Conservation (phyloP, 805 yeast genomes). For the Spathaspora sp. region DNA sequence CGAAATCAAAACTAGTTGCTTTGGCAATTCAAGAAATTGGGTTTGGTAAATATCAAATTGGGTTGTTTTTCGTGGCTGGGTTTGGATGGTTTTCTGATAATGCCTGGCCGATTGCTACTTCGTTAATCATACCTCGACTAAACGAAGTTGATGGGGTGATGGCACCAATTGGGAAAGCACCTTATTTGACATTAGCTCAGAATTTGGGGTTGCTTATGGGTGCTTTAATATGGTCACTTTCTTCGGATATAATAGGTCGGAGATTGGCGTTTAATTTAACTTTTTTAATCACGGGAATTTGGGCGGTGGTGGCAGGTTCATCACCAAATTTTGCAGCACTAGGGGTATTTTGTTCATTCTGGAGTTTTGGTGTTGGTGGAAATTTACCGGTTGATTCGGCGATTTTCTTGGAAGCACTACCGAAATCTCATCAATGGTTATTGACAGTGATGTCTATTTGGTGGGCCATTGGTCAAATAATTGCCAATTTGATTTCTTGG, state of each 20-base stretch:
- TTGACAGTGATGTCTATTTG: slow-evolving; percentile 42
- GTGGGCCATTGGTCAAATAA: slow-evolving; percentile 65
- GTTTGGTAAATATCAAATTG: slow-evolving; percentile 44
- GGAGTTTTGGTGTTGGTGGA: slow-evolving; percentile 32
- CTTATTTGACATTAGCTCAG: slow-evolving; percentile 40
- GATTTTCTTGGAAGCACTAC: slow-evolving; percentile 25
- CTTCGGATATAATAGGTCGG: slow-evolving; percentile 28
- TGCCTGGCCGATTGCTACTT: slow-evolving; percentile 37
- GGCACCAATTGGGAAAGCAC: slow-evolving; percentile 27
- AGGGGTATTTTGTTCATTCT: slow-evolving; percentile 21
- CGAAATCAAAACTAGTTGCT: slow-evolving; percentile 17
- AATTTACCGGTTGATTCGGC: slow-evolving; percentile 31
- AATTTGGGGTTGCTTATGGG: slow-evolving; percentile 36
- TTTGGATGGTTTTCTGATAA: slow-evolving; percentile 53
- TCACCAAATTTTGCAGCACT: slow-evolving; percentile 26
- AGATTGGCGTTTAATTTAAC: slow-evolving; percentile 28
- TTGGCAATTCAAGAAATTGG: slow-evolving; percentile 35
- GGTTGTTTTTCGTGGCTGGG: slow-evolving; percentile 52
- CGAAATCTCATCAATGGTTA: slow-evolving; percentile 22
- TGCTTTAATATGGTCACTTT: slow-evolving; percentile 27
- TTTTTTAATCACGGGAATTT: slow-evolving; percentile 22
- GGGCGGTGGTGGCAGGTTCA: slow-evolving; percentile 26
- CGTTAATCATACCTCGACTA: slow-evolving; percentile 27
- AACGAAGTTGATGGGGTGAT: slow-evolving; percentile 35
- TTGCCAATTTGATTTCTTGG: slow-evolving; percentile 52